These are phyloP conservation scores for Phoenix dactylifera DNA, from an alignment of 176 grass and related monocot genomes.

Conservation along the genomic window DNA sequence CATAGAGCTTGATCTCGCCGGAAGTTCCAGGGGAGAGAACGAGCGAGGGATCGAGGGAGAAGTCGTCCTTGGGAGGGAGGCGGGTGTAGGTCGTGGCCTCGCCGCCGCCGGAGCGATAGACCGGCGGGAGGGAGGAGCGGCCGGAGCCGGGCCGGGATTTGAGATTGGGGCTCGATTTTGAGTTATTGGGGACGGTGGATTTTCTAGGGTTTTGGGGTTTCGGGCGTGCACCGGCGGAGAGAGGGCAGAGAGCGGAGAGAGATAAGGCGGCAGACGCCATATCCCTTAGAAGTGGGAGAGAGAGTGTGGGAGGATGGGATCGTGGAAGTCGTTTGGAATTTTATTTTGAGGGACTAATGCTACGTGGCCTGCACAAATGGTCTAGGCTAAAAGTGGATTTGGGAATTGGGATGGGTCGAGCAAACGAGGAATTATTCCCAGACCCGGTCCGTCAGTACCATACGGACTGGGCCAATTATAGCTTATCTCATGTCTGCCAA, in stretches of 20 bases:
- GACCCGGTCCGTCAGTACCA: too few species aligned
- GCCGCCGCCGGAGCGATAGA: conserved; percentile 8
- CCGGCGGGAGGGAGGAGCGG: conserved; percentile 9
- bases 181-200: conserved; percentile 4
- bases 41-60: neutral
- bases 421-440: too few species aligned
- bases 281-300: neutral
- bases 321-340: too few species aligned
- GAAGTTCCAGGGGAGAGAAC: conserved; percentile 15
- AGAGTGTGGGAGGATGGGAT: too few species aligned
- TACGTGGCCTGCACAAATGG: too few species aligned
- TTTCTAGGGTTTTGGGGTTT: conserved; percentile 18
- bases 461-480: too few species aligned
- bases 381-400: too few species aligned
- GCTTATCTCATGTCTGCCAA: too few species aligned
- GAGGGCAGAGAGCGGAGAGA: conserved; percentile 45
- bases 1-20: conserved; percentile 37
- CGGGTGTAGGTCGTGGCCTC: conserved; percentile 67
- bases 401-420: too few species aligned
- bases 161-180: conserved; percentile 17
- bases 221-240: conserved; percentile 46
- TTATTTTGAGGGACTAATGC: too few species aligned
- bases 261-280: conserved; percentile 32
- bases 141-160: conserved; percentile 9
- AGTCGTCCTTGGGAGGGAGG: conserved; percentile 30